Evolutionary conservation across 2,329 filamentous ascomycete genomes (phyloP).

Genomic region (Paraconiothyrium sp.): DNA sequence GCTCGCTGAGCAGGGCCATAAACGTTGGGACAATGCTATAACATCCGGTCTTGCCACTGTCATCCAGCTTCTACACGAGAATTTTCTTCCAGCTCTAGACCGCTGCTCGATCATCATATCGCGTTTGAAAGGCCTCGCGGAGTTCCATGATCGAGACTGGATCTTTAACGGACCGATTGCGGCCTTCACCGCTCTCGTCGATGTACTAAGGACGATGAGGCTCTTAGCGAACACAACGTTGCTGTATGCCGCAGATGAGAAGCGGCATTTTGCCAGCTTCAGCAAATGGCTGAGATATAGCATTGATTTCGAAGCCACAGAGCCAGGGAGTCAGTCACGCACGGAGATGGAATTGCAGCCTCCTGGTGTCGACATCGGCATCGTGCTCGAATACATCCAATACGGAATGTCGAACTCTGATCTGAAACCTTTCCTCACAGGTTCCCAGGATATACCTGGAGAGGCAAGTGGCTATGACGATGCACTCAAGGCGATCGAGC

Average conservation of each 20-base stretch:
- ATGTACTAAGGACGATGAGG: constrained; percentile 78
- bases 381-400: constrained; percentile 80
- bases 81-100: constrained; percentile 87
- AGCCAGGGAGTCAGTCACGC: constrained; percentile 64
- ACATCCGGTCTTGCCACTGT: constrained; percentile 79
- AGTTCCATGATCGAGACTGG: constrained; percentile 75
- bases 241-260: constrained; percentile 76
- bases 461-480: constrained; percentile 38
- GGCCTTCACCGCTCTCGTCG: constrained; percentile 60
- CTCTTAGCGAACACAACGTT: constrained; percentile 79
- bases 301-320: constrained; percentile 78
- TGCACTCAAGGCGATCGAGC: constrained; percentile 44
- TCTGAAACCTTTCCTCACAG: constrained; percentile 67
- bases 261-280: constrained; percentile 79
- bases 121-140: constrained; percentile 82
- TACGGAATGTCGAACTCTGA: constrained; percentile 73
- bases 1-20: constrained; percentile 77
- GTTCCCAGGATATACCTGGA: constrained; percentile 45
- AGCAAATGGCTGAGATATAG: constrained; percentile 85
- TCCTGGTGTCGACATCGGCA: constrained; percentile 75
- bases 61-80: constrained; percentile 81
- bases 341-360: constrained; percentile 83
- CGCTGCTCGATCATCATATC: constrained; percentile 82
- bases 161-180: constrained; percentile 62
- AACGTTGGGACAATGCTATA: constrained; percentile 93